These are phyloP conservation scores for Schizochytrium sp. DNA, from an alignment of 108 stramenopile genomes.

Conservation along the genomic window DNA sequence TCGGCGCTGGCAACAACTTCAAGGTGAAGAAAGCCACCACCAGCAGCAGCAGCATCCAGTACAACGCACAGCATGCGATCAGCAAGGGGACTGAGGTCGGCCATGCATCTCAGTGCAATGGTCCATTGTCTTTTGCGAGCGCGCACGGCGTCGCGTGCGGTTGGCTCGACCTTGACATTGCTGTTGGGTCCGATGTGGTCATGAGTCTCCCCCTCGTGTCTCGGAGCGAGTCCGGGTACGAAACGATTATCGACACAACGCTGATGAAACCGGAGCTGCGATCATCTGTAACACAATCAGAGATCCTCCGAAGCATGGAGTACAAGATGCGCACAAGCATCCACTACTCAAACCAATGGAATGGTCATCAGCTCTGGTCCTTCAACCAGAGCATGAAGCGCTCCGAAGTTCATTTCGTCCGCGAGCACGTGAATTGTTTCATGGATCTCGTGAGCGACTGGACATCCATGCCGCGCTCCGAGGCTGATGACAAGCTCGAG, in stretches of 20 bases:
- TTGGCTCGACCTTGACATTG: not conserved
- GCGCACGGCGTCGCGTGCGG: not conserved
- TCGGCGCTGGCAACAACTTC: no score
- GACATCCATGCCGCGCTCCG: not conserved
- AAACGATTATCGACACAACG: not conserved
- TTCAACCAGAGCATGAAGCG: not conserved
- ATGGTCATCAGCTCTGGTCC: not conserved
- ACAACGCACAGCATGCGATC: no score
- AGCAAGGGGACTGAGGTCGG: no score
- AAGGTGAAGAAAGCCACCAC: no score
- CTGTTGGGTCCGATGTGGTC: not conserved
- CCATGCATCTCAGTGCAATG: not conserved
- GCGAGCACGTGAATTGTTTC: not conserved
- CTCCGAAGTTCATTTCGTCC: not conserved
- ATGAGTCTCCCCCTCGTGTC: not conserved
- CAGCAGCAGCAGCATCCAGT: no score
- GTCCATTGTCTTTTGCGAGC: not conserved
- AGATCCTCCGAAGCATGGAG: not conserved
- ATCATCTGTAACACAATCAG: not conserved
- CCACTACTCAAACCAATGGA: not conserved
- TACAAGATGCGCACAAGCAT: not conserved
- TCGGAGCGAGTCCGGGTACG: not conserved
- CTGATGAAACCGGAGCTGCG: not conserved
- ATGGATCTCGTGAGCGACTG: not conserved
- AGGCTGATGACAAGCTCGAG: not conserved